Evolutionary conservation across 108 stramenopile species (phyloP), one percentile per base, ranked within the genome.

Genomic region (Poteriospumella lacustris): DNA sequence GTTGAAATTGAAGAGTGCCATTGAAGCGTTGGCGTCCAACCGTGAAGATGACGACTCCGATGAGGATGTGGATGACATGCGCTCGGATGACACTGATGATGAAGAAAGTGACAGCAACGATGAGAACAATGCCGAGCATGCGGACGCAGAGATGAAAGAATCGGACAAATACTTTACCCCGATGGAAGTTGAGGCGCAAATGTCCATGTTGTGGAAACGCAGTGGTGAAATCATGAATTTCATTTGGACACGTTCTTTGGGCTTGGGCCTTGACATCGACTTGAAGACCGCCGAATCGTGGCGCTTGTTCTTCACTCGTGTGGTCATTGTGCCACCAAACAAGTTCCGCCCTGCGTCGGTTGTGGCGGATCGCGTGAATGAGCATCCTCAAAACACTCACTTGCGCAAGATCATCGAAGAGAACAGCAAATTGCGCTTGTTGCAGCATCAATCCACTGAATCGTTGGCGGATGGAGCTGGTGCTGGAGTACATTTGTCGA

Each of bases 311-410:
- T 99, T 99, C 67, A 38, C 47, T 87, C 88, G 73, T 3, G 80
- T 59, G 36, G 79, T 99, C 38, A 84, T 91, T 24, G 96, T 99
- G 43, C 93, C 98, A 2, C 96, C 96, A 9, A 91, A 88, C 24
- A 86, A 95, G 31, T 99, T 97, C 82, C 93, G 99, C 26, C 99
- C 99, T 19, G 92, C 96, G 2, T 92, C 94, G 83, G 68, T 86
- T 24, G 75, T 99, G 85, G 96, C 68, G 9, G 92, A 86, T 68
- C 87, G 92, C 86, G 79, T 86, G 2, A 92, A 91, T 29, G 99
- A 99, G 85, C 96, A 99, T 80, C 88, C 93, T 19, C 99, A 98
- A 75, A 99, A 96, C 44, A 68, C 80, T 41, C 89, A 93, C 41
- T 85, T 98, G 34, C 87, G 80, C 76, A 91, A 92, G 76, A 89